Evolutionary conservation across 345 rosid genomes (phyloP).

Genomic region (Pistacia atlantica): DNA sequence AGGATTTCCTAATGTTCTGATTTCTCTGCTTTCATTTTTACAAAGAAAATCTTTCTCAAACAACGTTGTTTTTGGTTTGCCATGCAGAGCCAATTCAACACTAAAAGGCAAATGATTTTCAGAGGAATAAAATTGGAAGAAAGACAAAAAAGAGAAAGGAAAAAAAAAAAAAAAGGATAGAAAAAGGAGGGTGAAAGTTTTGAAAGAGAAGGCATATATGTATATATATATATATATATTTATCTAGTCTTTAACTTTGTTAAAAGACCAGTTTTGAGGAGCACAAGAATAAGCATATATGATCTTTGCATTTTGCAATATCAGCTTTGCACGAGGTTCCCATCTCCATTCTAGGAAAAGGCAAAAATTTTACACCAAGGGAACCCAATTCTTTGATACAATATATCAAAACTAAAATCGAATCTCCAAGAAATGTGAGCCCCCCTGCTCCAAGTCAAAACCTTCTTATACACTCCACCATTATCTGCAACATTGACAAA

Average conservation of each 20-base stretch:
- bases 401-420: slow-evolving; percentile 21
- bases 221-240: not conserved
- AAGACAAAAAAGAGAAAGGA: not conserved
- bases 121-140: slow-evolving; percentile 20
- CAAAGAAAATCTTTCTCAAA: not conserved
- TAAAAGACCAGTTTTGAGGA: slow-evolving; percentile 27
- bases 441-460: slow-evolving; percentile 16
- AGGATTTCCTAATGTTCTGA: slow-evolving; percentile 10
- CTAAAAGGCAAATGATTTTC: slow-evolving; percentile 31
- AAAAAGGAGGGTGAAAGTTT: too few relatives aligned
- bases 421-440: slow-evolving; percentile 25
- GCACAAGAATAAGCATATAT: slow-evolving; percentile 41
- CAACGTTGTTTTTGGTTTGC: slow-evolving; percentile 3
- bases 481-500: slow-evolving; percentile 2
- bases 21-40: not conserved
- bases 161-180: not conserved
- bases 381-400: slow-evolving; percentile 46
- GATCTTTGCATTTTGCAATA: slow-evolving; percentile 30
- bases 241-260: slow-evolving; percentile 6
- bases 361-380: not conserved
- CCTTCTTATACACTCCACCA: slow-evolving; percentile 29
- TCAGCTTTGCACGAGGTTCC: slow-evolving; percentile 28
- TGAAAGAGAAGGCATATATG: slow-evolving; percentile 1
- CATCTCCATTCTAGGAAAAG: slow-evolving; percentile 13
- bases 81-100: slow-evolving; percentile 20